Conservation (phyloP, 139 green algal species). For the Protoeuglena noctilucae region DNA sequence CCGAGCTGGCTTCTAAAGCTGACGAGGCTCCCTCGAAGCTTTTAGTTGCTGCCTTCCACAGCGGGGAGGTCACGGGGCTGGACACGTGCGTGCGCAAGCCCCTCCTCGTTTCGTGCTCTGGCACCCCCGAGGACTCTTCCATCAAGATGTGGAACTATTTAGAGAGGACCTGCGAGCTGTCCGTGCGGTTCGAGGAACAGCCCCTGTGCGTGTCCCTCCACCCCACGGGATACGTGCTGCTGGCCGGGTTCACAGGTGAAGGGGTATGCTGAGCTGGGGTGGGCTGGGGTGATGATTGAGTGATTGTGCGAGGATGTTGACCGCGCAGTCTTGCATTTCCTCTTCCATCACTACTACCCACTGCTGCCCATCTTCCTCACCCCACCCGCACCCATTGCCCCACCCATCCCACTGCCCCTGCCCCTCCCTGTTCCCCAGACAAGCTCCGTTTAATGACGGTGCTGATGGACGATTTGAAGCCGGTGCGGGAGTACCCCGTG, state of each 20-base stretch:
- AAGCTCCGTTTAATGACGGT: slow-evolving; percentile 78
- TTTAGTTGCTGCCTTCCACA: slow-evolving; percentile 24
- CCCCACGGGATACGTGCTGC: slow-evolving; percentile 48
- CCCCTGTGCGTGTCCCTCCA: slow-evolving; percentile 67
- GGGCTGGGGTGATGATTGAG: no score
- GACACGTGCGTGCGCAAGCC: slow-evolving; percentile 64
- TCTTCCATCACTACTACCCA: no score
- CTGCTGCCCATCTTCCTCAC: no score
- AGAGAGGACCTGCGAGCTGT: slow-evolving; percentile 36
- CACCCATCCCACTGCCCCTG: no score
- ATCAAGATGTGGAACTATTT: slow-evolving; percentile 75
- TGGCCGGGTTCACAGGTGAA: slow-evolving; percentile 63
- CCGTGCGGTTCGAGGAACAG: slow-evolving; percentile 43
- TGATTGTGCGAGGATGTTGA: no score
- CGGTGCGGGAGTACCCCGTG: slow-evolving; percentile 47
- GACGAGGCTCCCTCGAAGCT: slow-evolving; percentile 69
- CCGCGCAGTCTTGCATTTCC: no score
- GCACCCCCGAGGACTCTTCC: slow-evolving; percentile 43
- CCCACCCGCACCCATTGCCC: no score
- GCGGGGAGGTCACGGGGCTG: slow-evolving; percentile 21
- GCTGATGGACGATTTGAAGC: slow-evolving; percentile 1
- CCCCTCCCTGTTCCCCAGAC: no score
- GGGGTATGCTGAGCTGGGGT: no score
- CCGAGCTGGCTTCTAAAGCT: slow-evolving; percentile 44
- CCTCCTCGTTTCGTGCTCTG: slow-evolving; percentile 54